Evolutionary conservation across 2,329 filamentous ascomycete species (phyloP).

Genomic region (Pyrenophora graminea): DNA sequence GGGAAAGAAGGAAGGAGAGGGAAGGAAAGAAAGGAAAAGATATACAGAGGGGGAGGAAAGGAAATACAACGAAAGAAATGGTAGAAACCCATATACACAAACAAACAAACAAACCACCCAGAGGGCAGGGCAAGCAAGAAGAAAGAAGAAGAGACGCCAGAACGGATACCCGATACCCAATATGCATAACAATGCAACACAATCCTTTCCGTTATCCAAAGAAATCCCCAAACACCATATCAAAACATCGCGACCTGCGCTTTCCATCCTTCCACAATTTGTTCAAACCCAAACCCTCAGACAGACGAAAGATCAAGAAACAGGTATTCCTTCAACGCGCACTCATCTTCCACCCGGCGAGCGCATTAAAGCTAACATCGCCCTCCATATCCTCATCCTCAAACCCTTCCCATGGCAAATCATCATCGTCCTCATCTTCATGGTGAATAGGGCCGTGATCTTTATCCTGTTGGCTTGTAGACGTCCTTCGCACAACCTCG

Average conservation of each 20-base stretch:
- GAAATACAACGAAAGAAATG: too few species aligned
- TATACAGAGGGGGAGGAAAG: too few species aligned
- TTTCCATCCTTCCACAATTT: neutral
- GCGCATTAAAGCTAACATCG: conserved; percentile 15
- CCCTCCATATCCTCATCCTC: conserved; percentile 30
- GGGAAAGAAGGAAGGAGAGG: neutral
- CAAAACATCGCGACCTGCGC: neutral
- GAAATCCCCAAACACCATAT: neutral
- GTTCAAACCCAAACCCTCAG: neutral
- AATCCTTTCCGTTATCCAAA: neutral
- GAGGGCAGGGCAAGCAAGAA: neutral
- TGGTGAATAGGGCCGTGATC: neutral
- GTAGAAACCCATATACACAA: neutral
- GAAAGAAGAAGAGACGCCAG: neutral
- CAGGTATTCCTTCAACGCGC: conserved; percentile 9
- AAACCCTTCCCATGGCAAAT: conserved; percentile 48
- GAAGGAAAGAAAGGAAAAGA: neutral
- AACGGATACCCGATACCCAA: neutral
- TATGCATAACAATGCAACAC: neutral
- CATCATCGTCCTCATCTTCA: conserved; percentile 15
- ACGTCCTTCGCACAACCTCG: conserved; percentile 16
- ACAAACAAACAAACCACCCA: neutral
- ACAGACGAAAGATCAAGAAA: neutral
- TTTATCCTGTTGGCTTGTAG: neutral
- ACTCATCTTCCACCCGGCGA: conserved; percentile 20